Evolutionary conservation across 2,329 filamentous ascomycete genomes (phyloP).

Genomic region (Cladophialophora carrionii): DNA sequence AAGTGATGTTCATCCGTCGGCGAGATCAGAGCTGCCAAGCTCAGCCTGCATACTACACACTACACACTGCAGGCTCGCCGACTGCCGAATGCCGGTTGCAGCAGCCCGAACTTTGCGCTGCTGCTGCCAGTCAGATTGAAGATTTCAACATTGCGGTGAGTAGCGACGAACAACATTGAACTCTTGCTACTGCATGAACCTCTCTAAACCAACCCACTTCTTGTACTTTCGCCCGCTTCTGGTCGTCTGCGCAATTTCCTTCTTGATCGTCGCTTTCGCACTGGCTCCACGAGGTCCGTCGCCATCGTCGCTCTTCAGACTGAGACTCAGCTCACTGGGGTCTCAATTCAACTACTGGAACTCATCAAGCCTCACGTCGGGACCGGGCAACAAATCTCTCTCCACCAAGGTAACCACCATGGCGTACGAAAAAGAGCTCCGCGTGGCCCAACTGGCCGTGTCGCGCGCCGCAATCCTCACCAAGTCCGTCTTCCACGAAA

Average conservation of each 20-base stretch:
- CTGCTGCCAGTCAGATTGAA: conserved; percentile 1
- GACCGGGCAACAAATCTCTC: conserved; percentile 26
- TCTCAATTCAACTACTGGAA: conserved; percentile 21
- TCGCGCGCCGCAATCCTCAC: conserved; percentile 78
- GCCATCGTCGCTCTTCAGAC: conserved; percentile 21
- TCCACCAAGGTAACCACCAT: conserved; percentile 37
- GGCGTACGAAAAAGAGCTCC: conserved; percentile 74
- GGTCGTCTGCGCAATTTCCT: conserved; percentile 22
- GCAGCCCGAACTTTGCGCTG: not conserved
- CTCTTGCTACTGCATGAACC: not conserved
- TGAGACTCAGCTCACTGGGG: conserved; percentile 22
- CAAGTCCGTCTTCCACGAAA: conserved; percentile 79
- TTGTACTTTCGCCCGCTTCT: conserved; percentile 8
- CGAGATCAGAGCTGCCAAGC: conserved; percentile 1
- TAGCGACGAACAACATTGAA: conserved; percentile 15
- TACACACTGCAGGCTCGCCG: not conserved
- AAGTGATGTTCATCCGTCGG: not conserved
- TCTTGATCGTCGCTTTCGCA: conserved; percentile 32
- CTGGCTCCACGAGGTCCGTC: conserved; percentile 28
- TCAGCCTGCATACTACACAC: not conserved
- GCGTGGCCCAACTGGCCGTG: conserved; percentile 83
- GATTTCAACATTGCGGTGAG: conserved; percentile 7
- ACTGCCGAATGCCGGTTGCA: conserved; percentile 1
- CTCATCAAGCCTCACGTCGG: conserved; percentile 1
- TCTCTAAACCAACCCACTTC: conserved; percentile 7